Conservation (phyloP, 768 basidiomycete species). For the Podaxis sp. region DNA sequence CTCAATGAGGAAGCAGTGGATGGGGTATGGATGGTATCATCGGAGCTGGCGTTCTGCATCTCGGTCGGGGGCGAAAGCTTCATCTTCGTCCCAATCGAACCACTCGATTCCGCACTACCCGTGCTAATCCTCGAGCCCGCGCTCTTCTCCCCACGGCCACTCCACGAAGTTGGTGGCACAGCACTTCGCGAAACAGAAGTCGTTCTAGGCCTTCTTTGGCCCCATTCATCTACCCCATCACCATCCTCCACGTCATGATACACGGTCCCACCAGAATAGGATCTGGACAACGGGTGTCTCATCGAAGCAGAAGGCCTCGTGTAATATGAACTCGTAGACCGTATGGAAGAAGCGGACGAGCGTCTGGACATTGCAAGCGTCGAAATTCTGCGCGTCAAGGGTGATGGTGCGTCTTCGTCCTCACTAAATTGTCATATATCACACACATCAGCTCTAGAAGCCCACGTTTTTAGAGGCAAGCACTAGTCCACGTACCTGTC, state of each 20-base stretch:
- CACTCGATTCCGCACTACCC: constrained; percentile 29
- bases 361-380: constrained; percentile 50
- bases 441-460: constrained; percentile 1
- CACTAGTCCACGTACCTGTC: constrained; percentile 52
- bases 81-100: constrained; percentile 3
- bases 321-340: constrained; percentile 20
- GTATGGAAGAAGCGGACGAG: constrained; percentile 45
- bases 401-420: constrained; percentile 72
- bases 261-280: constrained; percentile 32
- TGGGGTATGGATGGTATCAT: constrained; percentile 26
- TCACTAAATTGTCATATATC: constrained; percentile 56
- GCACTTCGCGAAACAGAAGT: constrained; percentile 10
- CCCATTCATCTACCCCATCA: constrained; percentile 23
- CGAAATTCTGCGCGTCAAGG: constrained; percentile 63
- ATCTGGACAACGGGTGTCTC: constrained; percentile 33
- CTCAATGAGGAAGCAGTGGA: constrained; percentile 36
- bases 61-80: constrained; percentile 8
- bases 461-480: neutral
- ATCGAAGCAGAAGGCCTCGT: constrained; percentile 11
- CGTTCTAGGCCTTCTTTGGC: constrained; percentile 15
- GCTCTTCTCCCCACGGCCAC: constrained; percentile 17
- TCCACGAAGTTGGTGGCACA: constrained; percentile 27
- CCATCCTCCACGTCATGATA: constrained; percentile 21
- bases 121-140: constrained; percentile 27
- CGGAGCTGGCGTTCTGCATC: constrained; percentile 14